Evolutionary conservation across 2,329 filamentous ascomycete species (phyloP).

Genomic region (Colletotrichum karsti): DNA sequence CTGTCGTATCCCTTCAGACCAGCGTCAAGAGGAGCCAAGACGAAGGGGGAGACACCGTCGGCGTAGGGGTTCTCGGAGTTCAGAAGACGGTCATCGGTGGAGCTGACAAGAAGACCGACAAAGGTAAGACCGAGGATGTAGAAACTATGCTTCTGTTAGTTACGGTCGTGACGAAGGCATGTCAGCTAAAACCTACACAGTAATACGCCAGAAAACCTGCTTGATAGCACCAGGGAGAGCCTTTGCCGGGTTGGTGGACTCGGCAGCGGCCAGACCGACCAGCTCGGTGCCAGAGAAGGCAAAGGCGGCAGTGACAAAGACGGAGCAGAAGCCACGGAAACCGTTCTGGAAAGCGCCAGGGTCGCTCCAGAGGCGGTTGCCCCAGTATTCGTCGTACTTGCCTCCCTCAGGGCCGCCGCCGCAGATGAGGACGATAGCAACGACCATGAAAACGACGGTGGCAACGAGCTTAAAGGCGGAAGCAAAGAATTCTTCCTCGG

Average conservation of each 20-base stretch:
- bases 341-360: slow-evolving; percentile 70
- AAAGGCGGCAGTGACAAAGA: slow-evolving; percentile 77
- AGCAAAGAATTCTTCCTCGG: slow-evolving; percentile 65
- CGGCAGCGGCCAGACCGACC: slow-evolving; percentile 75
- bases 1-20: slow-evolving; percentile 55
- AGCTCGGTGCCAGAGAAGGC: slow-evolving; percentile 74
- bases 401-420: slow-evolving; percentile 62
- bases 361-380: slow-evolving; percentile 51
- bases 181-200: slow-evolving; percentile 35
- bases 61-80: slow-evolving; percentile 52
- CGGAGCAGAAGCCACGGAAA: slow-evolving; percentile 74
- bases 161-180: slow-evolving; percentile 32
- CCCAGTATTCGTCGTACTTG: slow-evolving; percentile 50
- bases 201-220: slow-evolving; percentile 69
- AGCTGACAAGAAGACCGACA: slow-evolving; percentile 54
- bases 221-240: slow-evolving; percentile 82
- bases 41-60: slow-evolving; percentile 36
- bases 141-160: slow-evolving; percentile 39
- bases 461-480: slow-evolving; percentile 64
- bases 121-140: slow-evolving; percentile 59
- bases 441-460: slow-evolving; percentile 69
- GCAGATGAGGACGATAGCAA: slow-evolving; percentile 64
- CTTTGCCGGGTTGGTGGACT: slow-evolving; percentile 73
- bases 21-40: slow-evolving; percentile 44
- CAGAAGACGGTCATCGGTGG: slow-evolving; percentile 53